Evolutionary conservation across 208 protist genomes (phyloP).

Genomic region (Acanthamoeba rhysodes): DNA sequence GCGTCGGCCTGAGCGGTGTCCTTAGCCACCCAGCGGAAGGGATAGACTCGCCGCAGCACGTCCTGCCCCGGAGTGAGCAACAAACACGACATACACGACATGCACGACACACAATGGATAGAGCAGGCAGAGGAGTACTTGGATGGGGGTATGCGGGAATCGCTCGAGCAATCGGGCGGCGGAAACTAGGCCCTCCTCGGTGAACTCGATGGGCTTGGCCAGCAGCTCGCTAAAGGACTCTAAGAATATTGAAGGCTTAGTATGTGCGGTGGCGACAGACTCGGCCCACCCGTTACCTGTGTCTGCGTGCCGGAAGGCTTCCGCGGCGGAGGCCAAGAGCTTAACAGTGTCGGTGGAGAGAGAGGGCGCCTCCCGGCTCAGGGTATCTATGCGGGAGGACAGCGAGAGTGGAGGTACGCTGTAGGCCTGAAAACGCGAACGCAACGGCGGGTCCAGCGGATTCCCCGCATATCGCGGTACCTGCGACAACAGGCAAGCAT

Average conservation of each 20-base stretch:
- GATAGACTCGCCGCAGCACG: conserved; percentile 42
- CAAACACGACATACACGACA: not conserved
- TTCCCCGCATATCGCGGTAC: conserved; percentile 84
- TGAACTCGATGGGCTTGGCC: conserved; percentile 65
- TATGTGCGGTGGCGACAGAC: not conserved
- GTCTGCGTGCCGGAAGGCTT: not conserved
- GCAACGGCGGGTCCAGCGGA: conserved; percentile 89
- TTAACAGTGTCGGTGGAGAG: not conserved
- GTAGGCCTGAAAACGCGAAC: conserved; percentile 89
- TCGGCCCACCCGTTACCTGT: not conserved
- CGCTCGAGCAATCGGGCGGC: conserved; percentile 5
- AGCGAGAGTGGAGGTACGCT: conserved; percentile 44
- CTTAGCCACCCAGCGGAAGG: conserved; percentile 41
- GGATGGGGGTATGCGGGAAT: conserved; percentile 14
- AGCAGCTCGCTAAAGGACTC: conserved; percentile 62
- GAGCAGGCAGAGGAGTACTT: not conserved
- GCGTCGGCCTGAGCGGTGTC: conserved; percentile 3
- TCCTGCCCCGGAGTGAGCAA: not conserved
- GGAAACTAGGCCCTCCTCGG: conserved; percentile 9
- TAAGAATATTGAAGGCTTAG: not conserved
- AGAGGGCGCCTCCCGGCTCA: not conserved
- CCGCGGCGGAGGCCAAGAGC: conserved; percentile 1
- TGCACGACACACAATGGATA: not conserved
- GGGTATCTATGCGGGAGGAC: not conserved
- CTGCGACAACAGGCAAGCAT: not conserved